Evolutionary conservation across 441 rosid species (phyloP), one percentile per base, ranked within the genome.

Genomic region (Erodium texanum): DNA sequence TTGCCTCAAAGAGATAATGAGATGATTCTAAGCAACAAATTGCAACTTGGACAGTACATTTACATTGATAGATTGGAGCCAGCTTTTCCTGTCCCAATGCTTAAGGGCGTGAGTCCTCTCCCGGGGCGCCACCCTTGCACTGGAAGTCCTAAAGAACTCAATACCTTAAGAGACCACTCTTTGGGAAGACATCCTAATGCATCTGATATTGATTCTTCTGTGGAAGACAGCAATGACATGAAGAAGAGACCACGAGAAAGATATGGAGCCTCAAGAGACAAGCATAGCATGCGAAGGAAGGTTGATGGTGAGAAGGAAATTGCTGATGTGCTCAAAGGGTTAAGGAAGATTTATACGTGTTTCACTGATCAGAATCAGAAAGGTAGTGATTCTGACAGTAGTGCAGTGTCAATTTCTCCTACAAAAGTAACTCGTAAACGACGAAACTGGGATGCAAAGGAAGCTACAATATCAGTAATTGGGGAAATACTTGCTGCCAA

Each of bases 1-100:
- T 82, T 91, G 77, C 88, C 93, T 0, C 76, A 80, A 71, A 85
- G 85, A 69, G 84, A 86, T 45, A 87, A 86, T 66, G 88, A 86
- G 19, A 84, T 89, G 85, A 78, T 91, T 66, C 76, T 91, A 0
- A 71, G 73, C 23, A 82, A 89, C 75, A 83, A 78, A 71, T 77
- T 89, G 71, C 90, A 83, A 24, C 81, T 84, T 7, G 96, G 90
- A 5, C 90, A 91, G 34, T 71, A 81, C 24, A 73, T 89, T 22
- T 83, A 84, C n/a, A 86, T 84, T 0, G 83, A 82, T 50, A 82
- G 75, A 71, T 76, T 91, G 58, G 93, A 87, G 68, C 76, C 87
- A 0, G 81, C 88, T 0, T 81, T 86, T 81, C 97, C 93, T 3
- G 87, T 87, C 66, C 96, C 93, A 0, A 58, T 79, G 81, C 82